Base-by-base conservation (phyloP, 2,329 filamentous ascomycete genomes). In the Didymella arachidicola region DNA sequence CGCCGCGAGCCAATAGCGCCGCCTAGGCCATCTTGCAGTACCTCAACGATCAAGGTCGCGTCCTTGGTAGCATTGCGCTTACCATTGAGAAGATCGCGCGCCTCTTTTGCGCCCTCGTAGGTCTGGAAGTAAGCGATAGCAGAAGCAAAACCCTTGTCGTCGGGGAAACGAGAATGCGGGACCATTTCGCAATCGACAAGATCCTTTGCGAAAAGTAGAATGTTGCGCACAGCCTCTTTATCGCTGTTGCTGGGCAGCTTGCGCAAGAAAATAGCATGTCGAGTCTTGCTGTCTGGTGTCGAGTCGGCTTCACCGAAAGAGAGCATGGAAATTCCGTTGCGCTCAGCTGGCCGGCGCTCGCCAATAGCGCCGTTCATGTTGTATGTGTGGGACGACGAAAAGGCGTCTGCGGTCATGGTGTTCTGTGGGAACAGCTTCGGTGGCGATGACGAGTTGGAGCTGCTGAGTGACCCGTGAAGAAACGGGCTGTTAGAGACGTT, bases 161-260 rank as follows among this genome's bases (percentile, higher is more conserved):
- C 84, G 16, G 82, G 78, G 60, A 80, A 79, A n/a, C 84, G 82
- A 48, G 80, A 79, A 14, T 68, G 61, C 5, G 79, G 76, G 16
- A 88, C 78, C 60, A 89, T 82, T 52, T 86, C 83, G 54, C 82
- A 83, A 62, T 87, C 83, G 47, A 87, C 76, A 47, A 88, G 79
- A 62, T 88, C 86, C 66, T 86, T 85, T 19, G 86, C 85, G 66
- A 89, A 89, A n/a, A 88, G 79, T 6, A 89, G 78, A 79, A 89
- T 87, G 71, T 84, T 86, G 63, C 83, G 82, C 55, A 89, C 79
- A 18, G 83, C 80, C 62, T 88, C 86, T 49, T 80, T 76, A 67
- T 82, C 85, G 42, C 83, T 87, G 70, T 82, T 86, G 59, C 79
- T 81, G 4, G 86, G 85, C 14, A 89, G 79, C 65, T 83, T 85